Percentiles rank a stretch among this genome's conserved stretches.
Conservation (phyloP, 1,284 basidiomycete genomes). For the Microbotryum lychnidis-dioicae region DNA sequence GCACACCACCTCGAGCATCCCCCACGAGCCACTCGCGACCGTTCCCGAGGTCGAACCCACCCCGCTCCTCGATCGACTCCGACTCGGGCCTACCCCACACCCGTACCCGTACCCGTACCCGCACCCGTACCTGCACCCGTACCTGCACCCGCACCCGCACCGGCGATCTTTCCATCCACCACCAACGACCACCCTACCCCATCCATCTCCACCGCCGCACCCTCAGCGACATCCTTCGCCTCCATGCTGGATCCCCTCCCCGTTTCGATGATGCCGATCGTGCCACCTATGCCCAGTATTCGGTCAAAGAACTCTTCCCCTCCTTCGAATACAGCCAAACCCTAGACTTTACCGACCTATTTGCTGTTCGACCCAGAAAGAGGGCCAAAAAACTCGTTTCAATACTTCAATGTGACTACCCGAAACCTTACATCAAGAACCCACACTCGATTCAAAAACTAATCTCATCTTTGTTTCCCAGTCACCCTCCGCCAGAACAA, state of each 20-base stretch:
- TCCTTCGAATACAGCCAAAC: slow-evolving; percentile 68
- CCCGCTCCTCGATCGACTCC: background rate
- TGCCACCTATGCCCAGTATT: slow-evolving; percentile 45
- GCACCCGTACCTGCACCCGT: no score
- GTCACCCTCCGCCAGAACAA: slow-evolving; percentile 27
- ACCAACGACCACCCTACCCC: no score
- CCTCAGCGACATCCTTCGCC: no score
- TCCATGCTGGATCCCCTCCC: no score
- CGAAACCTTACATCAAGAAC: no score
- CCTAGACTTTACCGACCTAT: slow-evolving; percentile 85
- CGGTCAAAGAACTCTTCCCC: slow-evolving; percentile 80
- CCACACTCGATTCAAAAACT: background rate
- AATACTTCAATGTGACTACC: background rate
- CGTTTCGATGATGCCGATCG: background rate
- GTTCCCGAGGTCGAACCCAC: slow-evolving; percentile 5
- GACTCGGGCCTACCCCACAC: no score
- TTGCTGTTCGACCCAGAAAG: slow-evolving; percentile 69
- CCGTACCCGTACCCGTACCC: no score
- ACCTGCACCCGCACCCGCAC: no score
- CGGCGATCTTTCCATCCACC: no score
- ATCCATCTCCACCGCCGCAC: no score
- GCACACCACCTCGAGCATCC: background rate
- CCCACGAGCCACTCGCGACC: slow-evolving; percentile 7
- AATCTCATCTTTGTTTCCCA: slow-evolving; percentile 2
- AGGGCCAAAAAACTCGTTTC: slow-evolving; percentile 52